Evolutionary conservation across 2,329 filamentous ascomycete species (phyloP).

Genomic region (Aotearoamyces nothofagi): DNA sequence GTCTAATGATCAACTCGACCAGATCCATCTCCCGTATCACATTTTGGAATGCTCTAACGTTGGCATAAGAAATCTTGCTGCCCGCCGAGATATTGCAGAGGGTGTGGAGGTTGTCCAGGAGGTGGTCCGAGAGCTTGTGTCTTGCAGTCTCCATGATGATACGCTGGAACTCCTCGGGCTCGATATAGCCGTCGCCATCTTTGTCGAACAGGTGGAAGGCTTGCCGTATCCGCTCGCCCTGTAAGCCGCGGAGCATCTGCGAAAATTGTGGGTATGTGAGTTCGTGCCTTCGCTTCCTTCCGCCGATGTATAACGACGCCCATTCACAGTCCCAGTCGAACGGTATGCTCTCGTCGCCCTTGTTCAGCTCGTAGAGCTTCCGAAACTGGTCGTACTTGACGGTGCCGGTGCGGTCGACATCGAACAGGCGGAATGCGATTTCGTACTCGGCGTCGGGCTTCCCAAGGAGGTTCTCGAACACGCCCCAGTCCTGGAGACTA

Average conservation of each 20-base stretch:
- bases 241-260: constrained; percentile 91
- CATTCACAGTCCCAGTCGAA: constrained; percentile 98
- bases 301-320: constrained; percentile 87
- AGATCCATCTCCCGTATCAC: constrained; percentile 96
- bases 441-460: constrained; percentile 98
- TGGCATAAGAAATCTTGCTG: constrained; percentile 93
- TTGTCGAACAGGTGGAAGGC: constrained; percentile 87
- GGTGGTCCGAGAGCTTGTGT: constrained; percentile 95
- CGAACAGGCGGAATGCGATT: constrained; percentile 94
- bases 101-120: constrained; percentile 78
- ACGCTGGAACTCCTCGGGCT: constrained; percentile 88
- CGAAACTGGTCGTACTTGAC: constrained; percentile 88
- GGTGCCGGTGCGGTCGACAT: constrained; percentile 65
- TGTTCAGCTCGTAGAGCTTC: constrained; percentile 74
- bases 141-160: constrained; percentile 87
- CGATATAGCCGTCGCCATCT: constrained; percentile 86
- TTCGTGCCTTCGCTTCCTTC: constrained; percentile 72
- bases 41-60: constrained; percentile 95
- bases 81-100: constrained; percentile 88
- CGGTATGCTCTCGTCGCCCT: constrained; percentile 68
- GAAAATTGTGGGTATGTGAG: constrained; percentile 95
- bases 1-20: constrained; percentile 82
- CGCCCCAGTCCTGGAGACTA: constrained; percentile 72
- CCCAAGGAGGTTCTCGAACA: constrained; percentile 83
- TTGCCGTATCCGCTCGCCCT: constrained; percentile 90